Evolutionary conservation across 441 rosid species (phyloP).

Genomic region (Iberis amara): DNA sequence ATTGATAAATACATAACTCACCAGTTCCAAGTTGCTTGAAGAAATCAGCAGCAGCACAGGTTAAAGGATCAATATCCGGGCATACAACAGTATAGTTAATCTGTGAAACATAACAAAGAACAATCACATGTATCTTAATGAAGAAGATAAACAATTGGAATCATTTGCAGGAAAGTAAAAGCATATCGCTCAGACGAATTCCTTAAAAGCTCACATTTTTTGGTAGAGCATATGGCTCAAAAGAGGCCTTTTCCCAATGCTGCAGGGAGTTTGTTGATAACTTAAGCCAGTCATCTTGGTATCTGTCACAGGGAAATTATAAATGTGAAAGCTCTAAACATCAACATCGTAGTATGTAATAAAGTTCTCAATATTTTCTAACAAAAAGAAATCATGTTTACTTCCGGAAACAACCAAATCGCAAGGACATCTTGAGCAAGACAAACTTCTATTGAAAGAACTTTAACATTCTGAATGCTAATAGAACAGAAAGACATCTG

Average conservation of each 20-base stretch:
- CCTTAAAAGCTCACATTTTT: conserved; percentile 60
- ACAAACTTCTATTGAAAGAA: conserved; percentile 8
- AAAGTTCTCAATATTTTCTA: conserved; percentile 2
- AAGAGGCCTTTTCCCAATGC: conserved; percentile 98
- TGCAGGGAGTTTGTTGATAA: conserved; percentile 79
- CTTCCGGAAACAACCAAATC: conserved; percentile 6
- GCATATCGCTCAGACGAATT: conserved; percentile 17
- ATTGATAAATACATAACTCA: conserved; percentile 34
- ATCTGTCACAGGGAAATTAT: conserved; percentile 43
- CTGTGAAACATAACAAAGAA: conserved; percentile 47
- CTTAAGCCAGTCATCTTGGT: conserved; percentile 99
- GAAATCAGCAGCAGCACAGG: conserved; percentile 90
- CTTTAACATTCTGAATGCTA: conserved; percentile 11
- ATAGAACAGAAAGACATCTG: conserved; percentile 6
- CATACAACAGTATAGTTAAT: conserved; percentile 78
- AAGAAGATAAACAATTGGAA: conserved; percentile 7
- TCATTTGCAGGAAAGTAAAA: conserved; percentile 22
- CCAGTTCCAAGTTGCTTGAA: conserved; percentile 98
- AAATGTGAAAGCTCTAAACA: conserved; percentile 6
- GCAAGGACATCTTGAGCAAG: conserved; percentile 15
- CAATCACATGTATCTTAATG: conserved; percentile 7
- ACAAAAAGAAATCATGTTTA: conserved; percentile 5
- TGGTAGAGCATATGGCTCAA: conserved; percentile 88
- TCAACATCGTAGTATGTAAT: conserved; percentile 6
- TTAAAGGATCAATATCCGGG: conserved; percentile 97